Percentiles rank a stretch among this genome's conserved stretches.
These are phyloP conservation scores for Pleurotus tuber-regium DNA, from an alignment of 768 basidiomycete species.

Conservation along the genomic window DNA sequence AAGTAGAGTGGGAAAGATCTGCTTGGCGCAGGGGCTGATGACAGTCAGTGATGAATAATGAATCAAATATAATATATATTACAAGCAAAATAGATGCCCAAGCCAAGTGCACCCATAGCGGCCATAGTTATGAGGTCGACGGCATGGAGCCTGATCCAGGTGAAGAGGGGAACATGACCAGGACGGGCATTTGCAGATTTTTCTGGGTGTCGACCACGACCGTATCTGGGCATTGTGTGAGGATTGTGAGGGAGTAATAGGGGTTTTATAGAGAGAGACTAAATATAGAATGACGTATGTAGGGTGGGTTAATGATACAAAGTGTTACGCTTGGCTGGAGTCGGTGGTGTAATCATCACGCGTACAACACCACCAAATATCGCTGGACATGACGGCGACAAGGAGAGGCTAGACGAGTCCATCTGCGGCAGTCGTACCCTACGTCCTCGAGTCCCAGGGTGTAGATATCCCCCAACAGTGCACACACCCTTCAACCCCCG, in stretches of 20 bases:
- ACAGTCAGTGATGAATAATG: neutral
- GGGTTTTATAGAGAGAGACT: neutral
- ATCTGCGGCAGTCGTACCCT: neutral
- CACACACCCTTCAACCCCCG: neutral
- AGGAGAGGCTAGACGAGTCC: neutral
- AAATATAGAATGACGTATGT: slow-evolving; percentile 8
- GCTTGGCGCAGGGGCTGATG: slow-evolving; percentile 39
- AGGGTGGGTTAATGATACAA: neutral
- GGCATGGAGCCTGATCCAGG: slow-evolving; percentile 46
- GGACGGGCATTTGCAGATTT: slow-evolving; percentile 22
- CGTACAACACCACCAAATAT: slow-evolving; percentile 6
- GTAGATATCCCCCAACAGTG: neutral
- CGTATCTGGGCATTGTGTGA: neutral
- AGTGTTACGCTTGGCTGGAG: slow-evolving; percentile 10
- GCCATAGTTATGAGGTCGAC: slow-evolving; percentile 56
- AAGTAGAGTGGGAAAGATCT: slow-evolving; percentile 44
- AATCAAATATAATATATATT: slow-evolving; percentile 10
- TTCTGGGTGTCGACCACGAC: neutral
- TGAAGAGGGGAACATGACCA: slow-evolving; percentile 20
- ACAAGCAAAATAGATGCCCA: slow-evolving; percentile 54
- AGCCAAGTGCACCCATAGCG: slow-evolving; percentile 49
- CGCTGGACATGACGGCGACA: slow-evolving; percentile 6
- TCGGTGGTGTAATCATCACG: slow-evolving; percentile 8
- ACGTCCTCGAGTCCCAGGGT: neutral
- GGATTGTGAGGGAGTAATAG: slow-evolving; percentile 10